phyloP scores from a whole-genome alignment of 805 yeast genomes.

The Wickerhamiella spandovensis region DNA sequence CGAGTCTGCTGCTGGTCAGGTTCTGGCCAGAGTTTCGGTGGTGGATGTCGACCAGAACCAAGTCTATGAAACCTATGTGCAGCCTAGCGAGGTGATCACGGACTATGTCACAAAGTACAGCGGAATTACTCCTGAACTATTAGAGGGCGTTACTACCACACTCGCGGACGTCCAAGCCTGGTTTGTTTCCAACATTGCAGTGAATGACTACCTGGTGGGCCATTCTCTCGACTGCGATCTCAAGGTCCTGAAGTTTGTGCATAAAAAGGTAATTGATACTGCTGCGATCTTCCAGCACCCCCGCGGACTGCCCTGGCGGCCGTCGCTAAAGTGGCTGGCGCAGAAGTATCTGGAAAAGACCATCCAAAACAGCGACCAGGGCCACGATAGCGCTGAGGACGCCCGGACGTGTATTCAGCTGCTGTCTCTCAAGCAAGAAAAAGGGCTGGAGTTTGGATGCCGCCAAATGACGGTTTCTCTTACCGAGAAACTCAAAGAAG shows the following conservation, averaged over 20 bases:
- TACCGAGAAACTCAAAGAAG: slow-evolving; percentile 5
- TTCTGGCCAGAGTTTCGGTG: slow-evolving; percentile 64
- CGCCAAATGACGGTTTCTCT: slow-evolving; percentile 8
- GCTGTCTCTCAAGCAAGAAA: slow-evolving; percentile 50
- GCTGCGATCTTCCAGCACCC: slow-evolving; percentile 58
- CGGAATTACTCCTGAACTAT: slow-evolving; percentile 67
- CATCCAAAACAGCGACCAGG: slow-evolving; percentile 57
- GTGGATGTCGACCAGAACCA: slow-evolving; percentile 45
- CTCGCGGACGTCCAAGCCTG: slow-evolving; percentile 52
- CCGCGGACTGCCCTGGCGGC: slow-evolving; percentile 72
- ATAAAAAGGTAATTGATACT: slow-evolving; percentile 70
- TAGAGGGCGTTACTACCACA: slow-evolving; percentile 49
- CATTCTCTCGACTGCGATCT: slow-evolving; percentile 84
- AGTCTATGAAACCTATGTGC: slow-evolving; percentile 59
- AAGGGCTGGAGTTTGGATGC: slow-evolving; percentile 56
- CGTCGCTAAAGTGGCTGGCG: slow-evolving; percentile 63
- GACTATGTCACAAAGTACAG: slow-evolving; percentile 78
- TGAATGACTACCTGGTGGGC: slow-evolving; percentile 62
- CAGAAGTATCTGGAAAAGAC: slow-evolving; percentile 36
- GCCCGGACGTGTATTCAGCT: slow-evolving; percentile 68
- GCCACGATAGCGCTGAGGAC: slow-evolving; percentile 84
- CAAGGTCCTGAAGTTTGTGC: slow-evolving; percentile 53
- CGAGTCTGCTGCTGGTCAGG: slow-evolving; percentile 44
- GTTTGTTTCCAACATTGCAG: slow-evolving; percentile 35
- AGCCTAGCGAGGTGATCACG: slow-evolving; percentile 58